Evolutionary conservation across 1,284 basidiomycete genomes (phyloP), one percentile per base, ranked within the genome.

Genomic region (Neonothopanus nambi): DNA sequence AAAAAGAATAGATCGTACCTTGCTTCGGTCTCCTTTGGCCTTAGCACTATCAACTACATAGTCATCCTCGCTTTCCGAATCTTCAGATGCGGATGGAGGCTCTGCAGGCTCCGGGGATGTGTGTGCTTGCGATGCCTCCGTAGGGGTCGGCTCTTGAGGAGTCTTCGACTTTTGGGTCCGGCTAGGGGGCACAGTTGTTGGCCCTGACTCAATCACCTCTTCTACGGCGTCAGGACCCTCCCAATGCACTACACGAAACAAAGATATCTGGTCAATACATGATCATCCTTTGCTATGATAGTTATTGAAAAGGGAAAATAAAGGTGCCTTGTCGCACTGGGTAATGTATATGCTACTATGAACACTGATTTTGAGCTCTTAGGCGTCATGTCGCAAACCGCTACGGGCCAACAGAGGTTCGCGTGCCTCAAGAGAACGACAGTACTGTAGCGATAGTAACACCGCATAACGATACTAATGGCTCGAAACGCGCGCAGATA

Each of bases 41-140:
- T 67, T 67, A 48, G 64, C 62, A 33, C 30, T 33, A 3, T 67
- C 65, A 51, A 80, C 80, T 24, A 71, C 84, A 38, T 85, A 74
- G 65, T 87, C 86, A 61, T 90, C 88, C 58, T 80, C 86, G 63
- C 82, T 86, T 48, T 73, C 78, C 41, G 67, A 67, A 36, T 80
- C 77, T 33, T 80, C 80, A 2, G 83, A 80, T 57, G 81, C 81
- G 8, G 77, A 76, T 17, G 65, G 63, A 18, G 52, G 52, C 5
- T 59, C 56, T 20, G 55, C 49, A 35, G 18, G 54, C 26, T 61
- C 67, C 51, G 57, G 59, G 49, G 64, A 62, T 41, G 54, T 59
- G 17, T 51, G 56, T 23, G 55, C 59, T 53, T 57, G 66, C 56
- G 53, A 58, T 55, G 40, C 55, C 44, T 59, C 67, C 46, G 58